Percentiles rank a stretch among this genome's conserved stretches.
phyloP scores from a whole-genome alignment of 1,284 basidiomycete species.

The Cystobasidiaceae sp. region DNA sequence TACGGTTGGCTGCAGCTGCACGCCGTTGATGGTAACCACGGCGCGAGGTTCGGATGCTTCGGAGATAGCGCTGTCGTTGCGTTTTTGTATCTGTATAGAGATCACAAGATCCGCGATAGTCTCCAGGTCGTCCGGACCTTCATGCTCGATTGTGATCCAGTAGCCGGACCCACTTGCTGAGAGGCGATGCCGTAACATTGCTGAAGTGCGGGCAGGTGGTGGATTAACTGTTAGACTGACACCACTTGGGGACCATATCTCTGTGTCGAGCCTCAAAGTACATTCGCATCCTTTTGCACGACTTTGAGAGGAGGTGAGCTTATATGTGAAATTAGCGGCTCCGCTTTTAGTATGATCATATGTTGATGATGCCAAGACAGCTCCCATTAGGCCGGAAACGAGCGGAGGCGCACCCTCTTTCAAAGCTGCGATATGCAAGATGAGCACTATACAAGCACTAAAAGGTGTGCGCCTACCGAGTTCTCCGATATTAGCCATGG shows the following conservation, averaged over 20 bases:
- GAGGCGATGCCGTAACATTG: conserved; percentile 78
- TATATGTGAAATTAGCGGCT: conserved; percentile 52
- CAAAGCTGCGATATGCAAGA: conserved; percentile 55
- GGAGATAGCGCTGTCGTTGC: conserved; percentile 53
- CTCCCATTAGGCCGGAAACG: conserved; percentile 73
- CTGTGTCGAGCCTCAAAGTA: conserved; percentile 87
- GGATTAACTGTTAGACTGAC: conserved; percentile 91
- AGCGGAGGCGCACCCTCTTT: conserved; percentile 90
- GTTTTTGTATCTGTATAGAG: conserved; percentile 64
- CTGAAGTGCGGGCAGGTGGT: conserved; percentile 77
- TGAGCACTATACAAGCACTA: no score
- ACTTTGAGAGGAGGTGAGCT: conserved; percentile 34
- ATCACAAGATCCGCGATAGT: conserved; percentile 41
- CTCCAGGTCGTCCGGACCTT: conserved; percentile 43
- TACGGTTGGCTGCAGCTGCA: conserved; percentile 75
- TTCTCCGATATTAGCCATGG: conserved; percentile 49
- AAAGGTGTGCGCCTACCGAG: conserved; percentile 50
- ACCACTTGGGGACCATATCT: conserved; percentile 73
- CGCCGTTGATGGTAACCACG: conserved; percentile 82
- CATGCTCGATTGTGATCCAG: conserved; percentile 93
- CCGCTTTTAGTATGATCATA: conserved; percentile 83
- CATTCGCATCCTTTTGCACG: conserved; percentile 63
- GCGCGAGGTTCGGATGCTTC: conserved; percentile 58
- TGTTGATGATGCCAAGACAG: conserved; percentile 63
- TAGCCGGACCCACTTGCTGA: conserved; percentile 83